phyloP scores from a whole-genome alignment of 805 yeast genomes.

The Candida rishiriensis region DNA sequence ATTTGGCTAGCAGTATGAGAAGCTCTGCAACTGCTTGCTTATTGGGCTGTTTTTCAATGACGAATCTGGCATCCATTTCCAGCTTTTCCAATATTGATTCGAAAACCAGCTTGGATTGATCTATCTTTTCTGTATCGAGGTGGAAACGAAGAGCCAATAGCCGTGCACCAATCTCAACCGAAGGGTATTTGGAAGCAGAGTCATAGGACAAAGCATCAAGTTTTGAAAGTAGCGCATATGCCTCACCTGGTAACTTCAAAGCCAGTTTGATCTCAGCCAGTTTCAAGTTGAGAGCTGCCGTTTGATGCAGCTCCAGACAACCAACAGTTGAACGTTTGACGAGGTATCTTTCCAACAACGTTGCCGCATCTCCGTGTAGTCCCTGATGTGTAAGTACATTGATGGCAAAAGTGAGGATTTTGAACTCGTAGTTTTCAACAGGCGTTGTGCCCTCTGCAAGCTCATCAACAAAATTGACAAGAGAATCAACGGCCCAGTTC shows the following conservation, averaged over 20 bases:
- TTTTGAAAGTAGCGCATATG: slow-evolving; percentile 1
- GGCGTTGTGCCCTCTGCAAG: no score
- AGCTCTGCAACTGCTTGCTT: slow-evolving; percentile 14
- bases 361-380: slow-evolving; percentile 9
- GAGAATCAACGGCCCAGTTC: slow-evolving; percentile 5
- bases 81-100: slow-evolving; percentile 23
- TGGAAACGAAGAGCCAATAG: no score
- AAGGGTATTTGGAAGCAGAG: slow-evolving; percentile 17
- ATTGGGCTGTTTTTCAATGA: slow-evolving; percentile 18
- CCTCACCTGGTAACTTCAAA: slow-evolving; percentile 7
- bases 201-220: slow-evolving; percentile 8
- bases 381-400: slow-evolving; percentile 23
- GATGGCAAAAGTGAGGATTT: slow-evolving; percentile 24
- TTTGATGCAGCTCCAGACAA: neutral
- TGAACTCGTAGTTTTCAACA: slow-evolving; percentile 24
- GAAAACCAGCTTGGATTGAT: slow-evolving; percentile 23
- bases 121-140: neutral
- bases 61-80: slow-evolving; percentile 28
- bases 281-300: slow-evolving; percentile 1
- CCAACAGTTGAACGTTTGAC: neutral
- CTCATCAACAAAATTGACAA: no score
- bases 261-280: slow-evolving; percentile 3
- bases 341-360: slow-evolving; percentile 11
- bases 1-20: slow-evolving; percentile 29
- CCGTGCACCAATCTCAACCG: no score